These are phyloP conservation scores for Cubamyces sp. DNA, from an alignment of 768 basidiomycete species.

Conservation along the genomic window DNA sequence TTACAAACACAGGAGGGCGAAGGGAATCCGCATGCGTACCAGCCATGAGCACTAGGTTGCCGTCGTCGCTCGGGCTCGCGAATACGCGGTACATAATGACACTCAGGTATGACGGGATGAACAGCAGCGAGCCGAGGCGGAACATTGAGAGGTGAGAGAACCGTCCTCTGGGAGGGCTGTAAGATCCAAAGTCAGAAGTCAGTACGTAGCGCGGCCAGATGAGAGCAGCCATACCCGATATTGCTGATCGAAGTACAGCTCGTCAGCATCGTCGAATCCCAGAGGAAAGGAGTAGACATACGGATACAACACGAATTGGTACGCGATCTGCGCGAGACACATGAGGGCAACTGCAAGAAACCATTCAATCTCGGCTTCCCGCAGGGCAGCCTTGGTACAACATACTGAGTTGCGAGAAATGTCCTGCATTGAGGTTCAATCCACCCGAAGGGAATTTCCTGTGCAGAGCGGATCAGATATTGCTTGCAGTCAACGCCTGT, in stretches of 20 bases:
- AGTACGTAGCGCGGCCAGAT: no score
- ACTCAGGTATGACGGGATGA: conserved; percentile 88
- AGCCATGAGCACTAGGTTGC: conserved; percentile 80
- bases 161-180: conserved; percentile 77
- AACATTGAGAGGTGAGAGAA: conserved; percentile 91
- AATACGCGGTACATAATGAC: conserved; percentile 76
- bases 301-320: conserved; percentile 92
- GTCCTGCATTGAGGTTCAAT: conserved; percentile 84
- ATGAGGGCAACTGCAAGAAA: conserved; percentile 76
- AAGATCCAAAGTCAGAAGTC: not conserved
- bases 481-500: not conserved
- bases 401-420: conserved; percentile 90
- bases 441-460: conserved; percentile 89
- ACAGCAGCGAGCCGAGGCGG: conserved; percentile 82
- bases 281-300: conserved; percentile 44
- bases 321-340: conserved; percentile 92
- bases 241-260: conserved; percentile 32
- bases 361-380: conserved; percentile 5
- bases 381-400: conserved; percentile 12
- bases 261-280: not conserved
- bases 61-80: conserved; percentile 69
- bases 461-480: conserved; percentile 6
- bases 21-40: conserved; percentile 47
- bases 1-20: not conserved
- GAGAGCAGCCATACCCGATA: conserved; percentile 37